phyloP scores from a whole-genome alignment of 2,329 filamentous ascomycete genomes.

The Trichoderma arundinaceum region DNA sequence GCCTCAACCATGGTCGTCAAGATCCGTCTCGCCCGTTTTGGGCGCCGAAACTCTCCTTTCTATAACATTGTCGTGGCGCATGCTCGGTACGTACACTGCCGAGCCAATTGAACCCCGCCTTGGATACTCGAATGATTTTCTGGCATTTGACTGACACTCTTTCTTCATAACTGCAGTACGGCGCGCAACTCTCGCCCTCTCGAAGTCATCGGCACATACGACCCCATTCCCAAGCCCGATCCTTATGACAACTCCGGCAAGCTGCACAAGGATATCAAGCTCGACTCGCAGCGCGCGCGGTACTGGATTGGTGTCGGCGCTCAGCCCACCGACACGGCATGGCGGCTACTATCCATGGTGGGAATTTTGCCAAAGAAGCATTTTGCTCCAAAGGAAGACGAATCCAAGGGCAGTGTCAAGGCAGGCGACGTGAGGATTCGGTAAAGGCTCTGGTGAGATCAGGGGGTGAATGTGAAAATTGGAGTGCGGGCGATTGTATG shows the following conservation, averaged over 20 bases:
- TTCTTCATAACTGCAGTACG: constrained; percentile 53
- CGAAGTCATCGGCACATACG: constrained; percentile 86
- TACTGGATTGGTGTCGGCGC: constrained; percentile 98
- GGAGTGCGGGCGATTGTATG: constrained; percentile 20
- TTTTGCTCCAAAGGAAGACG: constrained; percentile 43
- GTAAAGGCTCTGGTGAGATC: constrained; percentile 30
- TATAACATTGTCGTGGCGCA: constrained; percentile 98
- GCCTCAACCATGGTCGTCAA: constrained; percentile 77
- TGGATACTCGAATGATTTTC: neutral
- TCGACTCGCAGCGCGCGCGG: constrained; percentile 79
- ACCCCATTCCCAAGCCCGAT: constrained; percentile 68
- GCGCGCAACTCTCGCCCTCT: constrained; percentile 87
- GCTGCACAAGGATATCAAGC: constrained; percentile 87
- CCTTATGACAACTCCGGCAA: constrained; percentile 66
- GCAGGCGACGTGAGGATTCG: constrained; percentile 41
- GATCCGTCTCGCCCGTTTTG: constrained; percentile 93
- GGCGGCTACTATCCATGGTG: constrained; percentile 85
- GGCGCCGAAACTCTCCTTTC: constrained; percentile 83
- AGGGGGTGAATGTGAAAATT: neutral
- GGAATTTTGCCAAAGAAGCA: constrained; percentile 48
- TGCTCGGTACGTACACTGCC: constrained; percentile 66
- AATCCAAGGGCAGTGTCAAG: constrained; percentile 39
- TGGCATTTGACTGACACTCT: constrained; percentile 41
- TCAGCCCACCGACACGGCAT: constrained; percentile 88
- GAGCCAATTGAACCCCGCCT: constrained; percentile 3